Evolutionary conservation across 1,139 yeast species (phyloP).

Genomic region (Spathaspora sp.): DNA sequence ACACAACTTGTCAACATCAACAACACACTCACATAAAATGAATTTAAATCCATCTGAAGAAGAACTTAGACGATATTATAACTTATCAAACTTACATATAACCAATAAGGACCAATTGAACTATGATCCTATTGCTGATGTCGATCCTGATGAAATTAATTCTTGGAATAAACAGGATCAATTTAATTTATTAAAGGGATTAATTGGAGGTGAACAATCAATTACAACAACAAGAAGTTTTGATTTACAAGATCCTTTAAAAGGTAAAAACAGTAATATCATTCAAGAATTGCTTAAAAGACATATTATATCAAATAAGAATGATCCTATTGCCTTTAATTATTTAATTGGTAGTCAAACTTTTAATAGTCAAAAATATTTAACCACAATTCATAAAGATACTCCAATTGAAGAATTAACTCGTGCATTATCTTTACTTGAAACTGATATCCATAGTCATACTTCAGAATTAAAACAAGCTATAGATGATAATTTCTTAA

Average conservation of each 20-base stretch:
- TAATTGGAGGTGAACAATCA: conserved; percentile 20
- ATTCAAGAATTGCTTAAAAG: conserved; percentile 40
- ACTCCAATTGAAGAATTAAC: conserved; percentile 66
- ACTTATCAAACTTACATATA: conserved; percentile 26
- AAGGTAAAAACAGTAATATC: conserved; percentile 47
- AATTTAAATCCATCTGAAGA: conserved; percentile 25
- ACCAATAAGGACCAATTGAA: conserved; percentile 21
- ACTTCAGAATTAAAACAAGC: conserved; percentile 64
- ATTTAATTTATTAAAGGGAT: conserved; percentile 26
- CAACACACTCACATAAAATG: no score
- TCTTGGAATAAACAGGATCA: conserved; percentile 28
- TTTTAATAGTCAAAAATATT: conserved; percentile 69
- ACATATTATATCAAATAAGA: conserved; percentile 36
- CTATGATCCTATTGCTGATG: conserved; percentile 9
- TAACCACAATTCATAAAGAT: conserved; percentile 68
- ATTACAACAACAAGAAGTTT: conserved; percentile 12
- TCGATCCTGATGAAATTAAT: conserved; percentile 23
- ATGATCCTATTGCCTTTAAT: conserved; percentile 45
- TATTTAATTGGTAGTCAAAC: conserved; percentile 70
- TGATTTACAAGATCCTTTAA: conserved; percentile 54
- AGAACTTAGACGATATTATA: conserved; percentile 19
- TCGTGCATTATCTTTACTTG: conserved; percentile 56
- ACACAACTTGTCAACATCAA: conserved; percentile 18
- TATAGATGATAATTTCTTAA: conserved; percentile 71
- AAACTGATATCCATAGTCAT: conserved; percentile 59